These are phyloP conservation scores for Russula sp. DNA, from an alignment of 768 basidiomycete species.

Conservation along the genomic window DNA sequence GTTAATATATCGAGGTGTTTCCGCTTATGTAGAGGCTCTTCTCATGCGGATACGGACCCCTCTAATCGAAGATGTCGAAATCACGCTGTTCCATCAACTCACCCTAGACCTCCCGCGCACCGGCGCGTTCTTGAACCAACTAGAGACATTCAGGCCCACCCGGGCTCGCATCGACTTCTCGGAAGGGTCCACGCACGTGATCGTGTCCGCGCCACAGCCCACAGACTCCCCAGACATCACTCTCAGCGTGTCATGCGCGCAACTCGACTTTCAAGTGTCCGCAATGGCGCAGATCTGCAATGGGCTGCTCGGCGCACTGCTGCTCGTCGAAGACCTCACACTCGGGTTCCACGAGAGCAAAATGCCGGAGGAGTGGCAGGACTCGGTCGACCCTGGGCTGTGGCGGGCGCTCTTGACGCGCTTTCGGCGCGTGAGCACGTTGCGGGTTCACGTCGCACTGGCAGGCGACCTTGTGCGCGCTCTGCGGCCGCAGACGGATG, in stretches of 20 bases:
- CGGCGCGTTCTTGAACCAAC: background rate
- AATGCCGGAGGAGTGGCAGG: background rate
- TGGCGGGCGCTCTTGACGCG: slow-evolving; percentile 3
- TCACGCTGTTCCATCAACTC: slow-evolving; percentile 17
- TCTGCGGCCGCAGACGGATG: background rate
- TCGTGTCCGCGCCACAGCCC: background rate
- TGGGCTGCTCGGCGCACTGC: background rate
- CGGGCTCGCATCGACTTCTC: slow-evolving; percentile 9
- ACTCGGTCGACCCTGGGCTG: background rate
- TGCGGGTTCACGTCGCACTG: slow-evolving; percentile 10
- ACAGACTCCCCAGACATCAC: slow-evolving; percentile 1
- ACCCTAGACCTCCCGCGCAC: slow-evolving; percentile 2
- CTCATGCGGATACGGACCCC: slow-evolving; percentile 8
- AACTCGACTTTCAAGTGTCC: slow-evolving; percentile 14
- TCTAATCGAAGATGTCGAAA: slow-evolving; percentile 5
- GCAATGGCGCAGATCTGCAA: slow-evolving; percentile 6
- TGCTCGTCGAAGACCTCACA: slow-evolving; percentile 3
- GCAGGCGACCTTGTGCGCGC: background rate
- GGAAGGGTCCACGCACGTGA: background rate
- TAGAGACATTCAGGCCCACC: background rate
- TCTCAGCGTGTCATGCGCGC: background rate
- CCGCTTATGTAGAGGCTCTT: slow-evolving; percentile 12
- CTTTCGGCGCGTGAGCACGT: background rate
- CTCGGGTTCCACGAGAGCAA: slow-evolving; percentile 8
- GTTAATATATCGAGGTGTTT: slow-evolving; percentile 10